phyloP scores from a whole-genome alignment of 441 rosid species.

The Capsella rubella region DNA sequence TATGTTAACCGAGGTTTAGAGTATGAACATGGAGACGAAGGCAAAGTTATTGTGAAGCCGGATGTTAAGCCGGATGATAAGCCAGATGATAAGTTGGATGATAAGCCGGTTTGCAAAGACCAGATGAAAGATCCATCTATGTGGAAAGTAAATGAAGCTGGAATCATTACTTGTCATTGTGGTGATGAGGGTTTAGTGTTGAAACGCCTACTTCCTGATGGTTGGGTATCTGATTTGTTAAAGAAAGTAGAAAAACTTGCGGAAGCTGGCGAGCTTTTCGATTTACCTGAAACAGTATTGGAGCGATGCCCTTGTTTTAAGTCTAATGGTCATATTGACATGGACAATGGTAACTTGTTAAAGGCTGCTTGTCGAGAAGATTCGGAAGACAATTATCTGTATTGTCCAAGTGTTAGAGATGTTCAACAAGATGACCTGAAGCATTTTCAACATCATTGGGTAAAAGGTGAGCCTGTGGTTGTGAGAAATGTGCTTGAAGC shows the following conservation, averaged over 20 bases:
- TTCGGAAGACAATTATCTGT: slow-evolving; percentile 71
- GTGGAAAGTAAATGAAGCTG: slow-evolving; percentile 73
- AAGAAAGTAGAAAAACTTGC: slow-evolving; percentile 56
- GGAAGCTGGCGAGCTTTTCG: slow-evolving; percentile 34
- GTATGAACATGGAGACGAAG: slow-evolving; percentile 64
- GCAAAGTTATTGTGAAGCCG: neutral
- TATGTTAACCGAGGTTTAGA: slow-evolving; percentile 44
- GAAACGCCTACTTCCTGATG: slow-evolving; percentile 53
- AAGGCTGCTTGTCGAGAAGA: slow-evolving; percentile 76
- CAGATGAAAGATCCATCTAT: slow-evolving; percentile 26
- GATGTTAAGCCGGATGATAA: neutral
- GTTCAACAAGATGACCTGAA: slow-evolving; percentile 54
- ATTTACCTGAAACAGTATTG: slow-evolving; percentile 26
- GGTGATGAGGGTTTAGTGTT: slow-evolving; percentile 58
- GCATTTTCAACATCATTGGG: slow-evolving; percentile 90
- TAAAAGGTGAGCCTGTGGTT: slow-evolving; percentile 81
- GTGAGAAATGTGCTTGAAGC: slow-evolving; percentile 78
- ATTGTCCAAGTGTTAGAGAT: slow-evolving; percentile 61
- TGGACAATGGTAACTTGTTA: slow-evolving; percentile 41
- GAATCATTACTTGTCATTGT: slow-evolving; percentile 70
- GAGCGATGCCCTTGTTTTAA: slow-evolving; percentile 58
- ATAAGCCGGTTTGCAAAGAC: slow-evolving; percentile 14
- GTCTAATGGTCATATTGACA: slow-evolving; percentile 44
- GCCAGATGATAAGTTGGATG: neutral
- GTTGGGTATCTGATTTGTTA: slow-evolving; percentile 59